Evolutionary conservation across 129 eudicot species (phyloP).

Genomic region (Tanacetum coccineum): DNA sequence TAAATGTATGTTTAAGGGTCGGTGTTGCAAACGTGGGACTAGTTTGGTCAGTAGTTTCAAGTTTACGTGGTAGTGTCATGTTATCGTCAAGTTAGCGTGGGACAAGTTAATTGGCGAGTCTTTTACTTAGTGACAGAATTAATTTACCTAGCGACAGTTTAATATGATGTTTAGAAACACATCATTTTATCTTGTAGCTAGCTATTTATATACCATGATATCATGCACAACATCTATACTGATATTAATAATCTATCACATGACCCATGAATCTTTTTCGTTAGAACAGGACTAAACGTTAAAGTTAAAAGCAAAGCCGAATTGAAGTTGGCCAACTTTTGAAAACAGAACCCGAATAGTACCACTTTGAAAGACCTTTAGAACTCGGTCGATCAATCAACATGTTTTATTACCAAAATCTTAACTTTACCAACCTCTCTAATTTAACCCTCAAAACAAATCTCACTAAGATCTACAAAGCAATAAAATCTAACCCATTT

Average conservation of each 20-base stretch:
- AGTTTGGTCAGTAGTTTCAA: no score
- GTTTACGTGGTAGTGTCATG: no score
- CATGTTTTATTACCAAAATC: not conserved
- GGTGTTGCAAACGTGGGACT: no score
- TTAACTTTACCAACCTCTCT: not conserved
- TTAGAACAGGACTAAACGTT: not conserved
- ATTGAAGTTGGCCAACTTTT: not conserved
- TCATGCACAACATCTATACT: not conserved
- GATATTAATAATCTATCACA: not conserved
- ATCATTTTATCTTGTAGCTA: not conserved
- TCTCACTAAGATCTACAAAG: no score
- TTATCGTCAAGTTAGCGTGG: no score
- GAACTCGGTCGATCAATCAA: not conserved
- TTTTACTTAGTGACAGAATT: no score
- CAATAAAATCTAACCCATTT: not conserved
- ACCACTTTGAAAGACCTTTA: not conserved
- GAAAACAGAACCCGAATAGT: not conserved
- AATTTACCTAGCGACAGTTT: no score
- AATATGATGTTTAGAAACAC: not conserved
- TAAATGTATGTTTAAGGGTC: no score
- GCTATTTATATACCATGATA: not conserved
- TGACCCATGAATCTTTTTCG: not conserved
- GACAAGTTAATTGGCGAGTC: no score
- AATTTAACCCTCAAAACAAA: not conserved
- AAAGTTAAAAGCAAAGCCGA: not conserved